Percentiles rank a stretch among this genome's conserved stretches.
These are phyloP conservation scores for Striga asiatica DNA, from an alignment of 257 asterid genomes.

Conservation along the genomic window DNA sequence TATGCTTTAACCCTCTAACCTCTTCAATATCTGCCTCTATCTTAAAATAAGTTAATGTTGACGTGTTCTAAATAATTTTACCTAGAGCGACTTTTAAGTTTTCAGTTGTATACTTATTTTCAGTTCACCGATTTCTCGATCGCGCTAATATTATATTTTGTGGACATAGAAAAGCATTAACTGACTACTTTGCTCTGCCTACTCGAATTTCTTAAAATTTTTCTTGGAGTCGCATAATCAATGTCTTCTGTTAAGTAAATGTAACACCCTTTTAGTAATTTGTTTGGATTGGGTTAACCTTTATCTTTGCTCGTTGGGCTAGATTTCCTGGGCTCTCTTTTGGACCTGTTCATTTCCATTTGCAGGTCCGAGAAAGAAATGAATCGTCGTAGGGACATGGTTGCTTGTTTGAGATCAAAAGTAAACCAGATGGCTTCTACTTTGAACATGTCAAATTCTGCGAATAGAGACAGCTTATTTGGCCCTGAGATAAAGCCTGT, in stretches of 20 bases:
- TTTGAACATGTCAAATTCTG: constrained; percentile 83
- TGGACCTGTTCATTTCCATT: not conserved
- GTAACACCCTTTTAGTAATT: not conserved
- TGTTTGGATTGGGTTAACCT: not conserved
- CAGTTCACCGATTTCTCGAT: not conserved
- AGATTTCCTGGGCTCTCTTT: not conserved
- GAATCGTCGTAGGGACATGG: constrained; percentile 84
- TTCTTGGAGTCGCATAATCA: not conserved
- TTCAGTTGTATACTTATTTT: not conserved
- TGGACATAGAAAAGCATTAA: not conserved
- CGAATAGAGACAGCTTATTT: constrained; percentile 80
- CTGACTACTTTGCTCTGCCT: not conserved
- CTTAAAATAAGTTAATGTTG: no score
- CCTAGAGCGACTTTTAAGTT: not conserved
- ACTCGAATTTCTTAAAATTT: not conserved
- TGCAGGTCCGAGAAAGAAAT: constrained; percentile 83
- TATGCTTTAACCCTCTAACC: not conserved
- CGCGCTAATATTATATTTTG: not conserved
- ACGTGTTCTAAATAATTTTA: not conserved
- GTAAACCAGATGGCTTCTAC: constrained; percentile 76
- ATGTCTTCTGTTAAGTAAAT: not conserved
- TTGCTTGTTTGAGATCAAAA: constrained; percentile 57
- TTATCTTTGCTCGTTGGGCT: not conserved
- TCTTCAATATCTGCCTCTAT: not conserved
- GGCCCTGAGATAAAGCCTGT: constrained; percentile 85